These are phyloP conservation scores for Gaertneriomyces sp. DNA, from an alignment of 192 early-diverging fungal genomes.

Conservation along the genomic window DNA sequence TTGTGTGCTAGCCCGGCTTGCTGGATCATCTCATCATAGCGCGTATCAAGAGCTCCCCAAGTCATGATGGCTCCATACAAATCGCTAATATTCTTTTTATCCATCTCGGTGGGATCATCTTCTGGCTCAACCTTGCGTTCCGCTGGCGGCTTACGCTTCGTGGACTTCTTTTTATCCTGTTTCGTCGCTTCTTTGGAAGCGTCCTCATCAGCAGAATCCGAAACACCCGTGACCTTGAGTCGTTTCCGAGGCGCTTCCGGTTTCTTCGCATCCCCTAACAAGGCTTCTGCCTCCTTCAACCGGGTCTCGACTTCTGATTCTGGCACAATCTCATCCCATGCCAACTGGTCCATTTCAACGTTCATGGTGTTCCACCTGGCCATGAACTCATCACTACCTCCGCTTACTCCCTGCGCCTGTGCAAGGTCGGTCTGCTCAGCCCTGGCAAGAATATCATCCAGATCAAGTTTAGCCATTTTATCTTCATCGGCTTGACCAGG, in stretches of 20 bases:
- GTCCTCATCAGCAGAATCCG: constrained; percentile 24
- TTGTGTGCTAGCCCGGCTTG: constrained; percentile 72
- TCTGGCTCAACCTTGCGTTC: no score
- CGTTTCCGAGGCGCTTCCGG: constrained; percentile 25
- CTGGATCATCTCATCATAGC: constrained; percentile 76
- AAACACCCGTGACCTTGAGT: constrained; percentile 6
- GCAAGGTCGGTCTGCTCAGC: constrained; percentile 86
- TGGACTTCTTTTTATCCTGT: constrained; percentile 21
- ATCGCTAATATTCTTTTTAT: constrained; percentile 79
- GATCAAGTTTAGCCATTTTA: constrained; percentile 87
- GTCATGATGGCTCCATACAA: constrained; percentile 74
- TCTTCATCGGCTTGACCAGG: constrained; percentile 34
- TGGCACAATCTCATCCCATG: constrained; percentile 97
- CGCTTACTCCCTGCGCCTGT: constrained; percentile 52
- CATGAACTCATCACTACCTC: constrained; percentile 89
- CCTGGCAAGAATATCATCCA: constrained; percentile 94
- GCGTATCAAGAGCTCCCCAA: constrained; percentile 77
- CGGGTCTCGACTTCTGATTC: constrained; percentile 69
- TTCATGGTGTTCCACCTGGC: constrained; percentile 92
- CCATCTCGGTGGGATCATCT: constrained; percentile 39
- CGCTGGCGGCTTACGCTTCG: not conserved
- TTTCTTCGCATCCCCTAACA: constrained; percentile 11
- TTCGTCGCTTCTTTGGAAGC: constrained; percentile 23
- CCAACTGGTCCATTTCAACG: constrained; percentile 66
- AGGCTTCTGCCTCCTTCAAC: constrained; percentile 59